Percentiles rank a stretch among this genome's conserved stretches.
Conservation (phyloP, 2,329 filamentous ascomycete genomes). For the Fusarium denticulatum region DNA sequence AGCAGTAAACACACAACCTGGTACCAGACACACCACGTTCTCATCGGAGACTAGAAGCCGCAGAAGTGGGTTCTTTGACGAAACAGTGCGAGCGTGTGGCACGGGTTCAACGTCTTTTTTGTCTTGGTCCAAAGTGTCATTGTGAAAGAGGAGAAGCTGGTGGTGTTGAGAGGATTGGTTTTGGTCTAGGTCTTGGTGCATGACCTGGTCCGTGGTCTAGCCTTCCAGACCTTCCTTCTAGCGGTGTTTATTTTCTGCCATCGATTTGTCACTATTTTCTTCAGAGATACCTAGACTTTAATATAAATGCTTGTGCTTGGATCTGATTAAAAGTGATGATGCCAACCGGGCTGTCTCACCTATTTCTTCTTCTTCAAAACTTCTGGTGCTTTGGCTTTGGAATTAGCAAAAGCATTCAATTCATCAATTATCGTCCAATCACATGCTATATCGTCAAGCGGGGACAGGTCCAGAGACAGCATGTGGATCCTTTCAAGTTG, state of each 20-base stretch:
- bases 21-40: slow-evolving; percentile 17
- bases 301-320: neutral
- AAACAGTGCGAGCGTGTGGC: slow-evolving; percentile 26
- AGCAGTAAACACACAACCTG: slow-evolving; percentile 2
- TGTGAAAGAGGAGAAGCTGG: neutral
- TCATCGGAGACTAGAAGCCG: slow-evolving; percentile 17
- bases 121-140: neutral
- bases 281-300: neutral
- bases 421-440: slow-evolving; percentile 31
- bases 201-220: slow-evolving; percentile 19
- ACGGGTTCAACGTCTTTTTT: slow-evolving; percentile 37
- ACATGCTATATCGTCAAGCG: slow-evolving; percentile 1
- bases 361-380: neutral
- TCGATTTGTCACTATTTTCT: neutral
- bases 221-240: slow-evolving; percentile 11
- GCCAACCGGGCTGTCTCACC: neutral
- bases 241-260: neutral
- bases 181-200: slow-evolving; percentile 10
- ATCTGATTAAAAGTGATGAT: neutral
- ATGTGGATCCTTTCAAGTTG: slow-evolving; percentile 28
- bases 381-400: slow-evolving; percentile 6
- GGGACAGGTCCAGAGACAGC: slow-evolving; percentile 15
- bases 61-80: slow-evolving; percentile 26
- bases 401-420: slow-evolving; percentile 23
- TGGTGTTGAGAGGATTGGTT: slow-evolving; percentile 11